phyloP scores from a whole-genome alignment of 495 filamentous ascomycete species.

The Clavariopsis aquatica region DNA sequence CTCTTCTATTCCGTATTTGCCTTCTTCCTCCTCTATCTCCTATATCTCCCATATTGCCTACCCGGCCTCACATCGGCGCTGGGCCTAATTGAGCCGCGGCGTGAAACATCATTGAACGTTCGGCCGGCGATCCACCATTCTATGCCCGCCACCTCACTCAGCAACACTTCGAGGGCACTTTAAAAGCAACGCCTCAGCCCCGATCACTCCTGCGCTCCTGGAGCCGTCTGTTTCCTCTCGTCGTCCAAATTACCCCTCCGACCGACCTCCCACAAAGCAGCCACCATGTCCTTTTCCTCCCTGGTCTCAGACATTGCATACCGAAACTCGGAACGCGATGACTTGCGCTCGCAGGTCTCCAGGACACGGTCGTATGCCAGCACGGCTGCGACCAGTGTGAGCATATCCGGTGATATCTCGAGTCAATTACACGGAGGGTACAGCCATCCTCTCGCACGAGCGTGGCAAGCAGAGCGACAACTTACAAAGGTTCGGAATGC shows the following conservation, averaged over 20 bases:
- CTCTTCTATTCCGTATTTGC: background rate
- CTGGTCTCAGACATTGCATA: slow-evolving; percentile 85
- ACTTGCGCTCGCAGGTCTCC: slow-evolving; percentile 70
- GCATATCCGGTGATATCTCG: slow-evolving; percentile 87
- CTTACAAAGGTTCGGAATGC: slow-evolving; percentile 75
- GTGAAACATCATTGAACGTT: background rate
- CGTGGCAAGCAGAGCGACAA: slow-evolving; percentile 96
- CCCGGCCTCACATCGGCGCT: background rate
- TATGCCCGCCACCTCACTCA: slow-evolving; percentile 5
- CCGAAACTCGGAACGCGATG: slow-evolving; percentile 59
- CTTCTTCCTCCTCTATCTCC: background rate
- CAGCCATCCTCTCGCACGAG: slow-evolving; percentile 81
- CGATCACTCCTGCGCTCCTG: background rate
- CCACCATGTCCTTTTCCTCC: slow-evolving; percentile 84
- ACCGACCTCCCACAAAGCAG: background rate
- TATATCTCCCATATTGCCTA: background rate
- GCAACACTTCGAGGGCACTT: background rate
- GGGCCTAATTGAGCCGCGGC: background rate
- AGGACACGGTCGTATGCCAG: slow-evolving; percentile 76
- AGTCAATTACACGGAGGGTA: slow-evolving; percentile 96
- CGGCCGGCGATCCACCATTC: background rate
- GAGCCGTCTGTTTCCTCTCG: background rate
- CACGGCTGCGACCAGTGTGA: slow-evolving; percentile 90
- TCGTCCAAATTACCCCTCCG: background rate
- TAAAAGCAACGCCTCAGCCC: slow-evolving; percentile 4